Percentiles rank a stretch among this genome's conserved stretches.
Evolutionary conservation across 169 alveolate species (phyloP).

Genomic region (Plasmodium inui): DNA sequence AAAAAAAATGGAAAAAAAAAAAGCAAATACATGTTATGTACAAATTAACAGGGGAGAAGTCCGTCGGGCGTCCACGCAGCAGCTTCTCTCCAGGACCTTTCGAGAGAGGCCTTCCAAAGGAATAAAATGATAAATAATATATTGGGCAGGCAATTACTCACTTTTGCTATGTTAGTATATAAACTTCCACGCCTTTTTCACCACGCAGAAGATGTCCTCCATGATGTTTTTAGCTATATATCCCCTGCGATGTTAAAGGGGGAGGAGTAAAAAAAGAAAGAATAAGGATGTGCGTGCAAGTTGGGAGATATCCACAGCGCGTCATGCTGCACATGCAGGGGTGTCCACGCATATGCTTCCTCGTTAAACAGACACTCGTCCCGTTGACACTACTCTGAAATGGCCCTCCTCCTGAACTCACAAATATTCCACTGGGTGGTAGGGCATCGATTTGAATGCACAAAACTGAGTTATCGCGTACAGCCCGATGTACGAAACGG

Average conservation of each 20-base stretch:
- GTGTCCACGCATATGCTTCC: not conserved
- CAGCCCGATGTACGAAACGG: slow-evolving; percentile 44
- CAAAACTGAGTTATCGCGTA: slow-evolving; percentile 12
- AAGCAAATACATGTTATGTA: not conserved
- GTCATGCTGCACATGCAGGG: not conserved
- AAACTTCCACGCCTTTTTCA: slow-evolving; percentile 20
- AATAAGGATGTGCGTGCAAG: not conserved
- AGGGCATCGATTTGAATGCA: slow-evolving; percentile 31
- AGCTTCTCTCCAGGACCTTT: not conserved
- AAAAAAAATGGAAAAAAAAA: no score
- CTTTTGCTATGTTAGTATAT: not conserved
- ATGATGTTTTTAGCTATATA: slow-evolving; percentile 50
- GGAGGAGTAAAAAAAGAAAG: not conserved
- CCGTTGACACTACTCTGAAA: not conserved
- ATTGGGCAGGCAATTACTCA: not conserved
- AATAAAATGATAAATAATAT: not conserved
- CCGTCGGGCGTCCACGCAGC: not conserved
- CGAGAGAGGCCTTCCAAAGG: not conserved
- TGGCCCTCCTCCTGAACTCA: not conserved
- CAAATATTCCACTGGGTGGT: slow-evolving; percentile 72
- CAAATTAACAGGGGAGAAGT: not conserved
- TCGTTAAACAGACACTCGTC: not conserved
- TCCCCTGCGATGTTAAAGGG: slow-evolving; percentile 10
- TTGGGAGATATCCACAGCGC: not conserved
- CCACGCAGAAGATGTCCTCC: slow-evolving; percentile 35